Percentiles rank a stretch among this genome's conserved stretches.
These are phyloP conservation scores for Leishmania mexicana DNA, from an alignment of 208 protist species.

Conservation along the genomic window DNA sequence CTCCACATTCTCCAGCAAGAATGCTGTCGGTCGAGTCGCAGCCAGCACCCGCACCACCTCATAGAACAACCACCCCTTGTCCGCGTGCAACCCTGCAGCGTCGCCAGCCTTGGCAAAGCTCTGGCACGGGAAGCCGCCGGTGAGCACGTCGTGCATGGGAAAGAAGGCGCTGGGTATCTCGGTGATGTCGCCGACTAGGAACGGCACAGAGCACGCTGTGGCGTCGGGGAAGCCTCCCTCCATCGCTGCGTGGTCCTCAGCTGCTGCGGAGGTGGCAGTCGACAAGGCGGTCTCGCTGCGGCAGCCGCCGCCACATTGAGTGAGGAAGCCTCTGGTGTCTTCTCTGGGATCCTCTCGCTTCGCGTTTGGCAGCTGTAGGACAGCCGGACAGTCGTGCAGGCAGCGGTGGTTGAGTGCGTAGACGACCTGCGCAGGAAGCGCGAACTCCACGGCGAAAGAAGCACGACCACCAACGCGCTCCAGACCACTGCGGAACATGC, in stretches of 20 bases:
- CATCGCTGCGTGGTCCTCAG: not conserved
- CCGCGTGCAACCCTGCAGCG: conserved; percentile 46
- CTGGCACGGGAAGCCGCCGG: conserved; percentile 86
- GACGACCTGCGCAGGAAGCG: conserved; percentile 37
- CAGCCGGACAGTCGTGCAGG: conserved; percentile 16
- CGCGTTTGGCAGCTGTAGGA: conserved; percentile 23
- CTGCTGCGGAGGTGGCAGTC: conserved; percentile 1
- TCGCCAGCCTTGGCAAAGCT: conserved; percentile 73
- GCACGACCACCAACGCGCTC: conserved; percentile 55
- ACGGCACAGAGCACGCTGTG: conserved; percentile 1
- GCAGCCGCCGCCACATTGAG: not conserved
- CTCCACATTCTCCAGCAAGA: conserved; percentile 89
- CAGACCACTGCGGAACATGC: conserved; percentile 82
- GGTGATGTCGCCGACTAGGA: conserved; percentile 70
- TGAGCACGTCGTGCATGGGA: conserved; percentile 75
- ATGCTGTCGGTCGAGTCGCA: conserved; percentile 38
- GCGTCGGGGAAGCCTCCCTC: not conserved
- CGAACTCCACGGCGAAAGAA: conserved; percentile 73
- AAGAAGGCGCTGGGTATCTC: conserved; percentile 59
- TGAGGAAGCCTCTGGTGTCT: not conserved
- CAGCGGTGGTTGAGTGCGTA: conserved; percentile 65
- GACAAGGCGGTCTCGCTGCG: not conserved
- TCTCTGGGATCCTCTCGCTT: not conserved
- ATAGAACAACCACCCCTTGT: conserved; percentile 74
- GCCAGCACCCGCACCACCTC: conserved; percentile 76